phyloP scores from a whole-genome alignment of 805 yeast species.

The Limtongozyma cylindracea region DNA sequence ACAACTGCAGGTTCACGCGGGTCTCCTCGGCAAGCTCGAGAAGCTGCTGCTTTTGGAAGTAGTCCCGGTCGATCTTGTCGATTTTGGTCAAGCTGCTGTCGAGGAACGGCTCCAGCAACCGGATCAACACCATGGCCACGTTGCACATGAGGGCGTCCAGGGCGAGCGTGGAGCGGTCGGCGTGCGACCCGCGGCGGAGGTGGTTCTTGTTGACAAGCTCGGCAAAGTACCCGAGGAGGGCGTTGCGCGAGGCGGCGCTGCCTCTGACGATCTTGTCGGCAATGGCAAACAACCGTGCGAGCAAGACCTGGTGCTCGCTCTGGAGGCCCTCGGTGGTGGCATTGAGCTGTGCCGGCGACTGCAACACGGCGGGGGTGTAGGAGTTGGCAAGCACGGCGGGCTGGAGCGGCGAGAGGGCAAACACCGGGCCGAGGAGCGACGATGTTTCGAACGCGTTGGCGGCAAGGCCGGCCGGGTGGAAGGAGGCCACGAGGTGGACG shows the following conservation, averaged over 20 bases:
- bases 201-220: slow-evolving; percentile 62
- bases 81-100: slow-evolving; percentile 39
- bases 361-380: slow-evolving; percentile 8
- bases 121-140: slow-evolving; percentile 36
- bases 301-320: slow-evolving; percentile 29
- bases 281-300: slow-evolving; percentile 43
- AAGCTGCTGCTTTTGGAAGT: slow-evolving; percentile 26
- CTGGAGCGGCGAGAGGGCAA: slow-evolving; percentile 50
- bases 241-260: slow-evolving; percentile 34
- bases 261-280: slow-evolving; percentile 57
- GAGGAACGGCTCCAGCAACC: slow-evolving; percentile 65
- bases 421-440: slow-evolving; percentile 56
- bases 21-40: slow-evolving; percentile 63
- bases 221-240: slow-evolving; percentile 43
- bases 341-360: slow-evolving; percentile 4
- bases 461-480: slow-evolving; percentile 15
- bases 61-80: slow-evolving; percentile 53
- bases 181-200: slow-evolving; percentile 68
- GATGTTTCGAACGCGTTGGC: too few relatives aligned
- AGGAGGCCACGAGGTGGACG: slow-evolving; percentile 29
- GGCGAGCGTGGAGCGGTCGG: slow-evolving; percentile 37
- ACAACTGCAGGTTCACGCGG: slow-evolving; percentile 49
- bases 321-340: slow-evolving; percentile 10
- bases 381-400: slow-evolving; percentile 19
- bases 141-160: slow-evolving; percentile 70